phyloP scores from a whole-genome alignment of 176 grass and related monocot genomes.

The Aechmea fasciata region DNA sequence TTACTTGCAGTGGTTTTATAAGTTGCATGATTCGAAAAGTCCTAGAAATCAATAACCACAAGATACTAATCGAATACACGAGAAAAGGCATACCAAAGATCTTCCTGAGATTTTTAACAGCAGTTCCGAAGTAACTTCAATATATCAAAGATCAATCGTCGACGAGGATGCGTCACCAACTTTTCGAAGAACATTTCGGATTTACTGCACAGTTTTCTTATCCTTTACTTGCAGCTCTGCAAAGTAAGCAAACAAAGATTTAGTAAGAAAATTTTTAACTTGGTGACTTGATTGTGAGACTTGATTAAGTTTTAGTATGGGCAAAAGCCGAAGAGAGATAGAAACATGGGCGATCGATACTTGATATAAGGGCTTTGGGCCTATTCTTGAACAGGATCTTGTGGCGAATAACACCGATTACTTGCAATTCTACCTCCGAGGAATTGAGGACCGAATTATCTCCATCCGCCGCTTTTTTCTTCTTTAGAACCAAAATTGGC shows the following conservation, averaged over 20 bases:
- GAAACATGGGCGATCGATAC: conserved; percentile 22
- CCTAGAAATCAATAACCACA: no score
- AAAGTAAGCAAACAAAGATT: neutral
- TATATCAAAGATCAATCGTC: no score
- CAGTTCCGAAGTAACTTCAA: no score
- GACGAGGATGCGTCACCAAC: neutral
- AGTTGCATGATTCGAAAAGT: no score
- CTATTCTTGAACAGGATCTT: conserved; percentile 92
- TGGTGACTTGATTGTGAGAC: neutral
- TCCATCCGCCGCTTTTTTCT: conserved; percentile 22
- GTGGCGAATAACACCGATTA: conserved; percentile 72
- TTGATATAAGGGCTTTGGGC: conserved; percentile 80
- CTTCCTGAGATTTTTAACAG: no score
- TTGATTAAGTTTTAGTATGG: neutral
- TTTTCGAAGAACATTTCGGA: neutral
- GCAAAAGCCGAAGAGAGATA: neutral
- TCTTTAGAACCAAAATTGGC: conserved; percentile 68
- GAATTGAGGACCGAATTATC: conserved; percentile 4
- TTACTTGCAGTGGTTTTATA: no score
- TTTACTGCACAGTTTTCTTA: neutral
- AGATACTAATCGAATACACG: no score
- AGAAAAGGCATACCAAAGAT: no score
- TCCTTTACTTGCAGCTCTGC: neutral
- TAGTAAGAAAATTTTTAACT: neutral
- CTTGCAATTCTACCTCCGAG: conserved; percentile 44